A percentile compares a stretch with the other conserved stretches of the same genome.
Evolutionary conservation across 768 basidiomycete species (phyloP).

Genomic region (Auricularia heimuer): DNA sequence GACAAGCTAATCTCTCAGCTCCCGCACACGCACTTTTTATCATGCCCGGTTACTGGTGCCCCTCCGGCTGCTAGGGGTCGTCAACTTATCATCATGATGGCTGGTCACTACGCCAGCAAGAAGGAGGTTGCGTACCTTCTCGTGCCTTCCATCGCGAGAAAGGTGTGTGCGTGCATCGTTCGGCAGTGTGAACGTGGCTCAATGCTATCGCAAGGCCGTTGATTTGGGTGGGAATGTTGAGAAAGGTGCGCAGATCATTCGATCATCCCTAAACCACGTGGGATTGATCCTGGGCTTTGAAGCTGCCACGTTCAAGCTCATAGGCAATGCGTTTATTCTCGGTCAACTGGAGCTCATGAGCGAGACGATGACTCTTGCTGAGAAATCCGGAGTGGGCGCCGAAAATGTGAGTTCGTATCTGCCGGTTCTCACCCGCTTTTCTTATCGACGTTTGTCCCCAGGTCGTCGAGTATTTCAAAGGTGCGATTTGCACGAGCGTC

Average conservation of each 20-base stretch:
- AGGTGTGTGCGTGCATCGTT: constrained; percentile 14
- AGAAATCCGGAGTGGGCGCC: constrained; percentile 71
- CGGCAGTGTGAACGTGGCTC: background rate
- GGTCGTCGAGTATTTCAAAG: constrained; percentile 44
- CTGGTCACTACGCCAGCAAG: constrained; percentile 75
- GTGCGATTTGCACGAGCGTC: constrained; percentile 17
- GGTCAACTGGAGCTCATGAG: constrained; percentile 71
- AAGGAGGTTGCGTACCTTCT: constrained; percentile 69
- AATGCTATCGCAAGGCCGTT: background rate
- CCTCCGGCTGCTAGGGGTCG: constrained; percentile 57
- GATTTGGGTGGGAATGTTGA: constrained; percentile 84
- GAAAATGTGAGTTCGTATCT: constrained; percentile 30
- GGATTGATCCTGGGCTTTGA: background rate
- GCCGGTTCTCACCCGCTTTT: background rate
- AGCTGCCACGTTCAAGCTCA: constrained; percentile 67
- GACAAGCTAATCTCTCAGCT: constrained; percentile 54
- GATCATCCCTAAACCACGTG: background rate
- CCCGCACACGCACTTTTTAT: constrained; percentile 54
- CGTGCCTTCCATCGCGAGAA: constrained; percentile 71
- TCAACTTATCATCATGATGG: constrained; percentile 64
- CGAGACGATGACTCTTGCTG: constrained; percentile 76
- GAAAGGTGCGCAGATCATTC: constrained; percentile 39
- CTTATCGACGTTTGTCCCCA: background rate
- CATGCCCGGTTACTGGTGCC: constrained; percentile 54
- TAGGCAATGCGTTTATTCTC: constrained; percentile 71